A percentile compares a stretch with the other conserved stretches of the same genome.
phyloP scores from a whole-genome alignment of 495 filamentous ascomycete species.

The Wilcoxina mikolae region DNA sequence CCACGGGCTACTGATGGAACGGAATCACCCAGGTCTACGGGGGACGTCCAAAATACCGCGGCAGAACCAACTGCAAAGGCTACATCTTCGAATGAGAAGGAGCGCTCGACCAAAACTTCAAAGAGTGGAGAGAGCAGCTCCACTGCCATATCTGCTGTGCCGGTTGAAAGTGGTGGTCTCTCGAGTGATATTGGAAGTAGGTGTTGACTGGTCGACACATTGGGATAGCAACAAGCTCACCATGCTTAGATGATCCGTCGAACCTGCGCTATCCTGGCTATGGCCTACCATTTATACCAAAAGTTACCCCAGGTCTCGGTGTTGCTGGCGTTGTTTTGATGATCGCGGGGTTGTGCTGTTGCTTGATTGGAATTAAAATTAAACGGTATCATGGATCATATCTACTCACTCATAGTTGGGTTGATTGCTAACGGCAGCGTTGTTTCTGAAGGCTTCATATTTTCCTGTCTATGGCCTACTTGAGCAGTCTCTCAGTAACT shows the following conservation, averaged over 20 bases:
- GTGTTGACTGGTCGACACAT: background rate
- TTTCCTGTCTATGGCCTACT: conserved; percentile 62
- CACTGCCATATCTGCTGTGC: background rate
- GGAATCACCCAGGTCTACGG: background rate
- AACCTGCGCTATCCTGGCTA: conserved; percentile 2
- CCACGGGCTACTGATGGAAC: background rate
- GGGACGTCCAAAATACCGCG: background rate
- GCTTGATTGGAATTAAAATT: conserved; percentile 71
- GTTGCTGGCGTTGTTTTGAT: conserved; percentile 68
- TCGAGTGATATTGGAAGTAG: background rate
- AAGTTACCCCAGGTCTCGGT: conserved; percentile 63
- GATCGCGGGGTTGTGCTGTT: conserved; percentile 49
- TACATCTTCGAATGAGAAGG: background rate
- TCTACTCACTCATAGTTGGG: background rate
- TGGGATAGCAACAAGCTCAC: background rate
- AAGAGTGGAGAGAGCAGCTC: background rate
- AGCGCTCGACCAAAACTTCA: background rate
- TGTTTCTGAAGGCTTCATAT: conserved; percentile 45
- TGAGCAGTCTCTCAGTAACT: conserved; percentile 57
- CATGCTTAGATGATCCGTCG: background rate
- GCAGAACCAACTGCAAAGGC: background rate
- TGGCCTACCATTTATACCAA: conserved; percentile 54
- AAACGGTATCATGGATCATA: conserved; percentile 38
- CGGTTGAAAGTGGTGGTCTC: background rate
- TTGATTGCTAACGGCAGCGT: background rate